These are phyloP conservation scores for Trichoderma citrinoviride DNA, from an alignment of 2,329 filamentous ascomycete species.

Conservation along the genomic window DNA sequence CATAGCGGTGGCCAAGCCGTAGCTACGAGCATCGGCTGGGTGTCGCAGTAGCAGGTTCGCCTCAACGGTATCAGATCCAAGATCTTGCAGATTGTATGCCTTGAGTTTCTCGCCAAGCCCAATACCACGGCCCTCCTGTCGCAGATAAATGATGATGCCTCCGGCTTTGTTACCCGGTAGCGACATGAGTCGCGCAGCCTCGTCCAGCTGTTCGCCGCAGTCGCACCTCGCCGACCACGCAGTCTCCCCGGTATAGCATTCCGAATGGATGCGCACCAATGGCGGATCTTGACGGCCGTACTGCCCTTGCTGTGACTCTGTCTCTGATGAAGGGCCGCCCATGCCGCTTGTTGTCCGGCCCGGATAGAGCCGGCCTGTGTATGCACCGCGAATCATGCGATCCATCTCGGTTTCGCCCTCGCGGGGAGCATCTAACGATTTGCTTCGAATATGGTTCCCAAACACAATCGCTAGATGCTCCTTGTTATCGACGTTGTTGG, in stretches of 20 bases:
- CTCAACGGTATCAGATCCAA: constrained; percentile 96
- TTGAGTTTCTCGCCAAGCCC: constrained; percentile 94
- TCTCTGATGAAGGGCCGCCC: constrained; percentile 28
- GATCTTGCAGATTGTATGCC: constrained; percentile 94
- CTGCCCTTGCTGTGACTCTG: constrained; percentile 27
- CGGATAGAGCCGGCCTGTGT: constrained; percentile 81
- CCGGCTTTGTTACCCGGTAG: constrained; percentile 62
- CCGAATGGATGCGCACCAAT: constrained; percentile 91
- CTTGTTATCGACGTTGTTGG: constrained; percentile 89
- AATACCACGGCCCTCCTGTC: constrained; percentile 94
- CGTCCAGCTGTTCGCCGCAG: constrained; percentile 95
- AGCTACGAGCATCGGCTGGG: constrained; percentile 90
- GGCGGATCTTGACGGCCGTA: constrained; percentile 43
- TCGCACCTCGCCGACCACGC: constrained; percentile 98
- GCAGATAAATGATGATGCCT: constrained; percentile 91
- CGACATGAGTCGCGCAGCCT: constrained; percentile 91
- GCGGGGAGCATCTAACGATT: constrained; percentile 66
- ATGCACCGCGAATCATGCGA: constrained; percentile 91
- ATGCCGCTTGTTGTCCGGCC: constrained; percentile 75
- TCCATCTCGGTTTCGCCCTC: constrained; percentile 82
- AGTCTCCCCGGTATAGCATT: constrained; percentile 98
- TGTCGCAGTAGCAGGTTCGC: constrained; percentile 88
- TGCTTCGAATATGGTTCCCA: constrained; percentile 75
- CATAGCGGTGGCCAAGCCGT: constrained; percentile 95
- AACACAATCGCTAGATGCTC: constrained; percentile 98